These are phyloP conservation scores for Alternaria brassicae DNA, from an alignment of 2,329 filamentous ascomycete genomes.

Conservation along the genomic window DNA sequence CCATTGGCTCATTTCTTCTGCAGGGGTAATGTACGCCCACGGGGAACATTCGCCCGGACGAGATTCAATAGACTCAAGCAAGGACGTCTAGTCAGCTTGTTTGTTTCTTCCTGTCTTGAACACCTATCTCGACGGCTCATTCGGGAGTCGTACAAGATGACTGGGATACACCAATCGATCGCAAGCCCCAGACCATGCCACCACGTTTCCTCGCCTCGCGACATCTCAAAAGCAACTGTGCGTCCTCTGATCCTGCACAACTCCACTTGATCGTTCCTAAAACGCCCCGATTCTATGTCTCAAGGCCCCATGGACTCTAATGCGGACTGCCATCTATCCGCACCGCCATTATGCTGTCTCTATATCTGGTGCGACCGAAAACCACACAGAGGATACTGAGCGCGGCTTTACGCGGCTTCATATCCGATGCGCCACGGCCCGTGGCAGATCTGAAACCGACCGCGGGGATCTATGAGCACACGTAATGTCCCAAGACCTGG, in stretches of 20 bases:
- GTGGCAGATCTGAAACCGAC: slow-evolving; percentile 11
- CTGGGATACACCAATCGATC: not conserved
- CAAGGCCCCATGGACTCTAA: slow-evolving; percentile 8
- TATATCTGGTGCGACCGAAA: not conserved
- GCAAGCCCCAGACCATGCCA: not conserved
- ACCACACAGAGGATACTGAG: not conserved
- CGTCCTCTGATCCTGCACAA: slow-evolving; percentile 4
- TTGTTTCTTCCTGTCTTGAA: slow-evolving; percentile 13
- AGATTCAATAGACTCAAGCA: not conserved
- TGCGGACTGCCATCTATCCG: slow-evolving; percentile 9
- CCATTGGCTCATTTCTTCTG: slow-evolving; percentile 5
- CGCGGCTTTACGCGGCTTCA: not conserved
- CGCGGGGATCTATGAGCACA: not conserved
- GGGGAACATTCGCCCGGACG: not conserved
- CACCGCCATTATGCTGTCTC: not conserved
- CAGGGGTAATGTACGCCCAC: not conserved
- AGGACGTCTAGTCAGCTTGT: not conserved
- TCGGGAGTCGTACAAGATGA: not conserved
- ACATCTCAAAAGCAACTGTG: slow-evolving; percentile 6
- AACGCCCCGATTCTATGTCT: slow-evolving; percentile 13
- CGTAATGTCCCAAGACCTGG: not conserved
- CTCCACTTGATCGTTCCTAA: slow-evolving; percentile 7
- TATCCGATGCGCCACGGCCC: slow-evolving; percentile 8
- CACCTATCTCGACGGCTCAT: slow-evolving; percentile 1
- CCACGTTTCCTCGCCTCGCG: slow-evolving; percentile 2